Base-by-base conservation (phyloP, 2,329 filamentous ascomycete species). In the Penicillium sp. region DNA sequence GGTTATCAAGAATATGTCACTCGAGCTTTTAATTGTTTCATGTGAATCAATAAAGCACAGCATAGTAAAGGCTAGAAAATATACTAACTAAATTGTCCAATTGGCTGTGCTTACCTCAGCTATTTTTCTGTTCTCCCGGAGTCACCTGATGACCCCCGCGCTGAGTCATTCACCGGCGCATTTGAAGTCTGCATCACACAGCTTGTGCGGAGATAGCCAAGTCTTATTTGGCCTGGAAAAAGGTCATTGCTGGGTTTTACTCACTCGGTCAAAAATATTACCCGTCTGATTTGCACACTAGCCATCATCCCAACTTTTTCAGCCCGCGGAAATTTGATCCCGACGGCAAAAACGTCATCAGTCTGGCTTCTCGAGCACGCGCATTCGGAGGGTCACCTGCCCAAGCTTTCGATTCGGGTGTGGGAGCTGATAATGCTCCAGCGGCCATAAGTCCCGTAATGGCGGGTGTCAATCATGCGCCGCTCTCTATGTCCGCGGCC, bases 361-460 rank as follows among this genome's bases (percentile, higher is more conserved):
- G 69, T 60, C 72, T 75, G 72, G 72, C 72, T 67, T 70, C 69
- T 64, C 62, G 69, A 66, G 67, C 63, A 56, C 70, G 64, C 65
- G 70, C 66, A 66, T 72, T 72, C 62, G 71, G 69, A 73, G 73
- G 71, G 66, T 68, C 65, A 60, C 68, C 64, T 61, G 58, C 67
- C 60, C 69, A 69, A 63, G 63, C 61, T 62, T 60, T 69, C 53
- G 63, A 68, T 55, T 61, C 58, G 37, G 68, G 55, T 48, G 61
- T 60, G 55, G 62, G 59, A 54, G 64, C 52, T 53, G 58, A 74
- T 69, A 74, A 75, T 75, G 71, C 70, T 67, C 67, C 68, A 66
- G 70, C 62, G 63, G 72, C 61, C 59, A 69, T 69, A 54, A 70
- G 68, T 59, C 72, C 72, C 62, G 69, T 74, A 66, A 75, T 73